Evolutionary conservation across 2,329 filamentous ascomycete genomes (phyloP).

Genomic region (Pseudocercospora crystallina): DNA sequence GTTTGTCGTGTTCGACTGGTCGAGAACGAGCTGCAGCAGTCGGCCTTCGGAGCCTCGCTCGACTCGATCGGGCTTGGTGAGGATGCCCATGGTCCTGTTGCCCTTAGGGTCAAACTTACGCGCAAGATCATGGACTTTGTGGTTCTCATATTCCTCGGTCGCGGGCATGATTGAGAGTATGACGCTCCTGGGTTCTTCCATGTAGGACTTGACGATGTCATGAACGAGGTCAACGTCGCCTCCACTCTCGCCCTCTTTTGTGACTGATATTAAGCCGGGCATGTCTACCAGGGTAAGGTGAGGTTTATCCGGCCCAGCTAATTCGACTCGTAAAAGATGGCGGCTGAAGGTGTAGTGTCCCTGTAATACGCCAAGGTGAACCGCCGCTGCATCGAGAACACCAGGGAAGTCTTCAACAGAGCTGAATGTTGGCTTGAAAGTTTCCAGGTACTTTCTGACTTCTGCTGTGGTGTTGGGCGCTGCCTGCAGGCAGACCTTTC

Average conservation of each 20-base stretch:
- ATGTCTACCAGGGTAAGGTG: constrained; percentile 29
- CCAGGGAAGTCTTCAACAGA: constrained; percentile 1
- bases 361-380: background rate
- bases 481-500: background rate
- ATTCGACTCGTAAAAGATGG: constrained; percentile 24
- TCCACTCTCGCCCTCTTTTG: constrained; percentile 31
- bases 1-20: background rate
- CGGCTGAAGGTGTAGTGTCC: background rate
- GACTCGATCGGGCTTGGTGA: constrained; percentile 37
- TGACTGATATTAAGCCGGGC: constrained; percentile 24
- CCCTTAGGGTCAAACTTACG: constrained; percentile 32
- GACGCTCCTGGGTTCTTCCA: constrained; percentile 38
- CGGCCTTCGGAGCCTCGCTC: constrained; percentile 16
- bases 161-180: constrained; percentile 45
- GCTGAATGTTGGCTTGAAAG: background rate
- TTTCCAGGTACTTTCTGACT: background rate
- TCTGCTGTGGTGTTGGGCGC: background rate
- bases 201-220: constrained; percentile 39
- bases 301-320: constrained; percentile 18
- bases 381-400: background rate
- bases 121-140: constrained; percentile 44
- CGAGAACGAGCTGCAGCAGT: background rate
- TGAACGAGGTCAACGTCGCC: constrained; percentile 39
- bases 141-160: constrained; percentile 44
- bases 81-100: constrained; percentile 33